A percentile compares a stretch with the other conserved stretches of the same genome.
These are phyloP conservation scores for Trichoderma reesei DNA, from an alignment of 495 filamentous ascomycete genomes.

Conservation along the genomic window DNA sequence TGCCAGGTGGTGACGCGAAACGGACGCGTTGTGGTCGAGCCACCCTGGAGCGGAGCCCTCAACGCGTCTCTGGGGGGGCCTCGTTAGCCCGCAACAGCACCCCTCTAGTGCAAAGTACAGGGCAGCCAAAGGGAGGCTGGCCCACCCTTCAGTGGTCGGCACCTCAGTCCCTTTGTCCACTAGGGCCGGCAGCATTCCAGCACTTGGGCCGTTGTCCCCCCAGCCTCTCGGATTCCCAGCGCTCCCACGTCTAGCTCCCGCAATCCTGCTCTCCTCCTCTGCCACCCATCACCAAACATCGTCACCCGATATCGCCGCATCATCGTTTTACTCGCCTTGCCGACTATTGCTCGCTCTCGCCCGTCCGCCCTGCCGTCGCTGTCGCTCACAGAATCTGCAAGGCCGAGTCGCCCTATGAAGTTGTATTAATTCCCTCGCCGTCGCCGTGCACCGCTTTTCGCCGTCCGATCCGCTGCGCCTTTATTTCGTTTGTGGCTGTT, in stretches of 20 bases:
- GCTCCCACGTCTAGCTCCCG: neutral
- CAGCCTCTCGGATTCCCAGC: neutral
- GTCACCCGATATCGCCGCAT: conserved; percentile 1
- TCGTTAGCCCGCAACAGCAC: neutral
- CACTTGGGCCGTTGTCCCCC: neutral
- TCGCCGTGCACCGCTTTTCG: neutral
- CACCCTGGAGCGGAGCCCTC: neutral
- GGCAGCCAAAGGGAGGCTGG: neutral
- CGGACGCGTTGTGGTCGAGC: neutral
- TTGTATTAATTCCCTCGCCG: neutral
- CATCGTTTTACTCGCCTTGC: conserved; percentile 4
- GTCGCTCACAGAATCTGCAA: neutral
- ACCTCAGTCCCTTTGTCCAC: too few species aligned
- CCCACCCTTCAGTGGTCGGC: neutral
- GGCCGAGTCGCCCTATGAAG: neutral
- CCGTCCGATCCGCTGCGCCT: neutral
- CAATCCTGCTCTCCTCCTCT: conserved; percentile 9
- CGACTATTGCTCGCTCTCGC: too few species aligned
- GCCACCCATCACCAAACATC: conserved; percentile 9
- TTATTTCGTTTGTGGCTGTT: neutral
- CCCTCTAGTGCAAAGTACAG: neutral
- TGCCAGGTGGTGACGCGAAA: neutral
- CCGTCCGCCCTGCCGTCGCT: neutral
- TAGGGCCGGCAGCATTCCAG: neutral
- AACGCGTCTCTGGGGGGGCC: neutral